phyloP scores from a whole-genome alignment of 192 early-diverging fungal species.

The Coemansia sp. region DNA sequence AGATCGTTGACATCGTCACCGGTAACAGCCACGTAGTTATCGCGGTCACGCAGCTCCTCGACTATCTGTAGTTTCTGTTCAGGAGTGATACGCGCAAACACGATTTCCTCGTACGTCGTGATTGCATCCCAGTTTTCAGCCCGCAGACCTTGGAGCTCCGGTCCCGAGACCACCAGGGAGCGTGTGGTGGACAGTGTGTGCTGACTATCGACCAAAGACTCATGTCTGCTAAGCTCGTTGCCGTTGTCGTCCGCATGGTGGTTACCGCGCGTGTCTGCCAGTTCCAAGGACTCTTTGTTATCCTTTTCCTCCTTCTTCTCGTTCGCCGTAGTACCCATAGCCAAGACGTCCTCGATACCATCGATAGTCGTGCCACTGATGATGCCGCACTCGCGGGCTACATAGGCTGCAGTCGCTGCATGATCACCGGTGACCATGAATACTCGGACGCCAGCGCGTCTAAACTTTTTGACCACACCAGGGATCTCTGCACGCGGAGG shows the following conservation, averaged over 20 bases:
- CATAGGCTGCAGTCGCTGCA: constrained; percentile 69
- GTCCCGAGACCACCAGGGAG: constrained; percentile 64
- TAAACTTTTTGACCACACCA: constrained; percentile 56
- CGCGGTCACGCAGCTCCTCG: constrained; percentile 65
- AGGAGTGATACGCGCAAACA: constrained; percentile 85
- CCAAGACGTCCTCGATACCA: constrained; percentile 34
- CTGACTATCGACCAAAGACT: constrained; percentile 8
- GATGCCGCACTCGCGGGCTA: constrained; percentile 75
- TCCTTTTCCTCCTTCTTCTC: neutral
- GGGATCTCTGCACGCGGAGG: constrained; percentile 77
- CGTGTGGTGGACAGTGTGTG: constrained; percentile 1
- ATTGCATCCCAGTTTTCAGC: constrained; percentile 67
- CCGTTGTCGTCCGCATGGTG: neutral
- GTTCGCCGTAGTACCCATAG: neutral
- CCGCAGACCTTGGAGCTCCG: constrained; percentile 59
- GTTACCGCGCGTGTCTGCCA: neutral
- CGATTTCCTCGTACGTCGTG: constrained; percentile 66
- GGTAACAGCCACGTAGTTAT: constrained; percentile 76
- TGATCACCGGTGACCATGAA: constrained; percentile 89
- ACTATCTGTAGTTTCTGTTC: constrained; percentile 86
- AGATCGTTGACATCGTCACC: constrained; percentile 94
- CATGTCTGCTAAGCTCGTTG: constrained; percentile 2
- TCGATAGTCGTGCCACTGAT: constrained; percentile 48
- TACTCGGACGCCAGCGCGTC: constrained; percentile 65
- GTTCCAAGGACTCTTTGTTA: neutral